phyloP scores from a whole-genome alignment of 257 asterid species.

The Nyctanthes arbortristis region DNA sequence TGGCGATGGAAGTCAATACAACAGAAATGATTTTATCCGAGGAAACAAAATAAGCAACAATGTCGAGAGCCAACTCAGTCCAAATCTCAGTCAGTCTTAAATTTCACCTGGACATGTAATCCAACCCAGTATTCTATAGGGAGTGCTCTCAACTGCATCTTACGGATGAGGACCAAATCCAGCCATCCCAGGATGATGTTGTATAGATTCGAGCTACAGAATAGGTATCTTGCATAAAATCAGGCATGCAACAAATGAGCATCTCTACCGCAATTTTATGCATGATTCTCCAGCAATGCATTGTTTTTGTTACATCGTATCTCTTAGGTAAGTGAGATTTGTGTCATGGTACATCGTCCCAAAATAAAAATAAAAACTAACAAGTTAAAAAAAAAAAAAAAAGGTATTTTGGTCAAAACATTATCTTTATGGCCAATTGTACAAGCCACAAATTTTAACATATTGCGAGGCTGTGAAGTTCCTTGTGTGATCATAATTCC shows the following conservation, averaged over 20 bases:
- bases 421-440: background rate
- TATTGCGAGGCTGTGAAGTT: constrained; percentile 15
- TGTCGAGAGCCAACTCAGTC: background rate
- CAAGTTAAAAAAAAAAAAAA: background rate
- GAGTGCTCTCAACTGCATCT: background rate
- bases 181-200: background rate
- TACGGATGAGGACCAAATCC: background rate
- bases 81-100: background rate
- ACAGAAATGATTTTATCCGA: background rate
- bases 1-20: background rate
- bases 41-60: background rate
- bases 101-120: background rate
- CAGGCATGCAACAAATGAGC: background rate
- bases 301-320: background rate
- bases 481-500: background rate
- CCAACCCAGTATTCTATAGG: background rate
- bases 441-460: background rate
- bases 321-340: background rate
- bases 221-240: background rate
- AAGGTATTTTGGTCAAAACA: background rate
- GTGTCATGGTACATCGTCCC: background rate
- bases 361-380: background rate
- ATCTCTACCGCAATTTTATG: background rate
- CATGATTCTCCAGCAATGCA: background rate
- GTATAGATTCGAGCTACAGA: background rate